Evolutionary conservation across 768 basidiomycete genomes (phyloP), one percentile per base, ranked within the genome.

Genomic region (Termitomyces sp.): DNA sequence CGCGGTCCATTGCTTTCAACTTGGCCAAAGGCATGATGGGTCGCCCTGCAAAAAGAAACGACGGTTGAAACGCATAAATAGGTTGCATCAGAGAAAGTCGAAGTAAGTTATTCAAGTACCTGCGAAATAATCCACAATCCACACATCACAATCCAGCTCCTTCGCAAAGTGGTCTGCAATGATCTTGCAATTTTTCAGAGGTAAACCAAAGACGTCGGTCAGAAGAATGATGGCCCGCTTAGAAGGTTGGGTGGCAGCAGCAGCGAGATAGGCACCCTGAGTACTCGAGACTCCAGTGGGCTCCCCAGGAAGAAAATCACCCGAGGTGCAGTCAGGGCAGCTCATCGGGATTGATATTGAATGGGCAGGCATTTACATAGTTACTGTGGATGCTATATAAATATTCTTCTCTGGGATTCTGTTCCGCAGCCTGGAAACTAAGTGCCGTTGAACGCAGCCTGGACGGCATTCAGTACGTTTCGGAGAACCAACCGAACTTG

Each of bases 151-250:
- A 4, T 70, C 72, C 32, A 85, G 63, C 8, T 71, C 57, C 59
- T 76, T 71, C 11, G 81, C 76, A 18, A 82, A 70, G 36, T 69
- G 70, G 33, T 86, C 84, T 3, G 84, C 84, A 1, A 85, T 72
- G 54, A 87, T 74, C 67, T 81, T 84, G 66, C 69, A 75, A 61
- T 87, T 86, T 15, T 75, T 72, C 39, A 85, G 65, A 6, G 76
- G 72, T 2, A 85, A 71, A 1, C 84, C 85, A 65, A 84, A 87
- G n/a, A 75, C 76, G 58, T 87, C 84, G 0, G 81, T 83, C 50
- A 85, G 71, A 15, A 85, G 68, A n/a, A 84, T 61, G 46, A 84
- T 67, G 20, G 79, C 78, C 4, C 69, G 71, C 46, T 71, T 75
- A 16, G 69, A 60, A 57, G 53, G 66, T 22, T 49, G 52, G 33